A percentile compares a stretch with the other conserved stretches of the same genome.
Evolutionary conservation across 108 stramenopile genomes (phyloP).

Genomic region (Chaetoceros muelleri): DNA sequence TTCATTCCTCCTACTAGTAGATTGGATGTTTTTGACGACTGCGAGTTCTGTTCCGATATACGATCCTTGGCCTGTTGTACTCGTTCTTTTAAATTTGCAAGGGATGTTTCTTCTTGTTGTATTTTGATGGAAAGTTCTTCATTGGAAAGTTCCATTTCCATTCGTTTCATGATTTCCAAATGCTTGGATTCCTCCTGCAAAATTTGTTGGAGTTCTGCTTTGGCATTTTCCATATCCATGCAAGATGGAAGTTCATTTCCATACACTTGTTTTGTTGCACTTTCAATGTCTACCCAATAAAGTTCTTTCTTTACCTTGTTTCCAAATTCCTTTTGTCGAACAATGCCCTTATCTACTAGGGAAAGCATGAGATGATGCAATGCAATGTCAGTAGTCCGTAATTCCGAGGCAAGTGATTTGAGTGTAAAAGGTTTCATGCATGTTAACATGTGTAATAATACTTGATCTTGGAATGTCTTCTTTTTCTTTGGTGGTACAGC

Average conservation of each 20-base stretch:
- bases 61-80: slow-evolving; percentile 22
- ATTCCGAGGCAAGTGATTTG: slow-evolving; percentile 46
- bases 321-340: slow-evolving; percentile 57
- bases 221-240: slow-evolving; percentile 23
- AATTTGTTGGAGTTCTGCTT: slow-evolving; percentile 14
- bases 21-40: background rate
- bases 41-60: slow-evolving; percentile 5
- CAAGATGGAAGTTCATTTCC: slow-evolving; percentile 17
- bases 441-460: slow-evolving; percentile 49
- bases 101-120: slow-evolving; percentile 14
- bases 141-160: slow-evolving; percentile 40
- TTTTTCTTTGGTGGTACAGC: slow-evolving; percentile 35
- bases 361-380: slow-evolving; percentile 55
- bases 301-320: slow-evolving; percentile 39
- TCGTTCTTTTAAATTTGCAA: slow-evolving; percentile 21
- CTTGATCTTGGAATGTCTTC: slow-evolving; percentile 55
- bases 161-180: slow-evolving; percentile 18
- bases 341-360: slow-evolving; percentile 52
- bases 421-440: slow-evolving; percentile 57
- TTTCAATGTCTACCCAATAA: slow-evolving; percentile 54
- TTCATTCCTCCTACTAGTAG: slow-evolving; percentile 1
- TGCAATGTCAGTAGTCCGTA: slow-evolving; percentile 43
- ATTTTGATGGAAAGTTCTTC: slow-evolving; percentile 33
- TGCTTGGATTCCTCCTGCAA: slow-evolving; percentile 13
- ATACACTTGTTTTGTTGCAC: slow-evolving; percentile 21